Base-by-base conservation (phyloP, 2,329 filamentous ascomycete species). In the Fusarium armeniacum region DNA sequence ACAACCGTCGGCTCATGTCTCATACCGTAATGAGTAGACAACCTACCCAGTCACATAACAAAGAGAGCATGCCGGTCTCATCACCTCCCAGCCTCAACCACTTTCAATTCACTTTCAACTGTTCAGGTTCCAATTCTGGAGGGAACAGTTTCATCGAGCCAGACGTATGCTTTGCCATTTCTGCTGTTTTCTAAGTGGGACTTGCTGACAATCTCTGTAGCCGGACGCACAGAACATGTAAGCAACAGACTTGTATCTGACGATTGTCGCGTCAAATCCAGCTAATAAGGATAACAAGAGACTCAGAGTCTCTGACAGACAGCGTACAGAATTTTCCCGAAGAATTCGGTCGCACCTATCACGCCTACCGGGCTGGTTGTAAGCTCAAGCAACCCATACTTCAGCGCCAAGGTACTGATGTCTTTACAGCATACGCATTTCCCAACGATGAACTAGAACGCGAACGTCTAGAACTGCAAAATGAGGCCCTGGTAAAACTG, bases 361-460 rank as follows among this genome's bases (percentile, higher is more conserved):
- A 84, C 68, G 82, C 82, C 5, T 85, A 83, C 61, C 78, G 78
- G 59, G 82, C 82, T 46, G 83, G 83, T 24, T 84, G 83, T 84
- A 75, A 70, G 82, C 79, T 47, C 28, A 38, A n/a, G 13, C 51
- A 38, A 12, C 22, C 20, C 26, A 26, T 47, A 18, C 26, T 11
- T 10, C 35, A 33, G 16, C 40, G 22, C 18, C 26, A 3, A 11
- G 36, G 33, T 16, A 63, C 71, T 64, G 66, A 68, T 30, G 5
- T 18, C 10, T 18, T 26, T 20, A 12, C 24, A 85, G 83, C 83
- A 32, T 85, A 84, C 50, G 77, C 78, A 6, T 84, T 82, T 56
- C 83, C 83, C 40, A 85, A 85, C 65, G 83, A 85, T 63, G 33
- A 73, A 11, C 62, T 76, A 15, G 83, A 85, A 64, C 75, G 78